Base-by-base conservation (phyloP, 2,329 filamentous ascomycete species). In the Penicillium sp. region DNA sequence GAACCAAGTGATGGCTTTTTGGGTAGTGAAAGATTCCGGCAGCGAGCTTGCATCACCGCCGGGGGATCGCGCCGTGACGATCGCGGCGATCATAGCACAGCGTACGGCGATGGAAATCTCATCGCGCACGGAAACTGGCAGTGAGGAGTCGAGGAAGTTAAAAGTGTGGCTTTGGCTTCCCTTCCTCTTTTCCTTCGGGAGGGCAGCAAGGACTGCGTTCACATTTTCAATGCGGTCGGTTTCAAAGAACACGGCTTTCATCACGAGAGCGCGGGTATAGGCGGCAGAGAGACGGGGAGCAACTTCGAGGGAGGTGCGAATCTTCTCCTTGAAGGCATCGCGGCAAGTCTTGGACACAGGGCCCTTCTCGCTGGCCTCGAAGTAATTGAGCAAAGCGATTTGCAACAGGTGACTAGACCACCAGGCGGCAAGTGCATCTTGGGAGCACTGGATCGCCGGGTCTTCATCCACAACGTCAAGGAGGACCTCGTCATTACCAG, bases 341-440 rank as follows among this genome's bases (percentile, higher is more conserved):
- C 78, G 75, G 36, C 70, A 71, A 31, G 73, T 69, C 50, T 72
- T 71, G n/a, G 68, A 75, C 10, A 72, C 70, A 2, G 73, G 69
- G 16, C 77, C 75, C 10, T 81, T 78, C 55, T 82, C 81, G 31
- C 79, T 72, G 13, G 77, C 75, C 40, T 83, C 81, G 32, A 95
- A 79, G 34, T 83, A 86, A 14, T 79, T 79, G 11, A 86, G 78
- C 27, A 97, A 81, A 2, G 85, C 86, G 54, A 83, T 82, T 64
- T 92, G 89, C 36, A 96, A 76, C 11, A 85, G 80, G 52, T 88
- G 81, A 59, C 86, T 91, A 0, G 92, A 95, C 79, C 87, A 94
- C 92, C 92, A 97, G 2, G 92, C 91, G 6, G 92, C 91, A 48
- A 97, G 85, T 11, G 91, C 92, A 72, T 97, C 93, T 61, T 97